Evolutionary conservation across 495 filamentous ascomycete species (phyloP), one percentile per base, ranked within the genome.

Genomic region (Penicillium canariense): DNA sequence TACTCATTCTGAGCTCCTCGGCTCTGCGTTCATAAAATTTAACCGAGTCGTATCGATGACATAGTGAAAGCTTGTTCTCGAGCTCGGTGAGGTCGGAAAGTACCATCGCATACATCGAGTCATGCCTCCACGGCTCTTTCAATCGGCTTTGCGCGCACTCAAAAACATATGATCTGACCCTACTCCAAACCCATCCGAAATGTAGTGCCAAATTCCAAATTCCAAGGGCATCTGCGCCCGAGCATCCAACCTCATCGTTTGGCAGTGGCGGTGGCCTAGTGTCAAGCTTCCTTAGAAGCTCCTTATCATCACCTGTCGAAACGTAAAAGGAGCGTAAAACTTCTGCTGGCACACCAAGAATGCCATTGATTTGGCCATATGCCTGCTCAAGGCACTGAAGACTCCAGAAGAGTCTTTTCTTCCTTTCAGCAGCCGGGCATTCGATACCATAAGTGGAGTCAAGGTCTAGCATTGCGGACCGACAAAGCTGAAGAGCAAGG

Each of bases 181-280:
- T 58, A 23, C 69, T 75, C 75, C 75, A 77, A 15, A 77, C 68
- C 75, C 73, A 76, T 15, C 72, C 72, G 35, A 77, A 72, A 52
- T 76, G 68, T 9, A 72, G 52, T 5, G 66, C 56, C 50, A 74
- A 50, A 40, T 65, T 77, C 74, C 74, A 77, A 18, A 77, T 77
- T 0, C 74, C 73, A 1, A 64, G 64, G 39, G 75, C 73, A 9
- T 45, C 47, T 5, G 68, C 40, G 10, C 38, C 52, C 0, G 67
- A 48, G 40, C 72, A 71, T 0, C 73, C 73, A 6, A 72, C 50
- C 1, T 66, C 57, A 43, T 77, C 74, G 30, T 44, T 56, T 0
- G 74, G 74, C 9, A 77, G 50, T 8, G 70, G 67, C 7, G 74
- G 74, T 0, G 63, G 72, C 2, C 57, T 65, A 9, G 65, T 42